Base-by-base conservation (phyloP, 75 land plant genomes). In the Adiantum capillusveneris region DNA sequence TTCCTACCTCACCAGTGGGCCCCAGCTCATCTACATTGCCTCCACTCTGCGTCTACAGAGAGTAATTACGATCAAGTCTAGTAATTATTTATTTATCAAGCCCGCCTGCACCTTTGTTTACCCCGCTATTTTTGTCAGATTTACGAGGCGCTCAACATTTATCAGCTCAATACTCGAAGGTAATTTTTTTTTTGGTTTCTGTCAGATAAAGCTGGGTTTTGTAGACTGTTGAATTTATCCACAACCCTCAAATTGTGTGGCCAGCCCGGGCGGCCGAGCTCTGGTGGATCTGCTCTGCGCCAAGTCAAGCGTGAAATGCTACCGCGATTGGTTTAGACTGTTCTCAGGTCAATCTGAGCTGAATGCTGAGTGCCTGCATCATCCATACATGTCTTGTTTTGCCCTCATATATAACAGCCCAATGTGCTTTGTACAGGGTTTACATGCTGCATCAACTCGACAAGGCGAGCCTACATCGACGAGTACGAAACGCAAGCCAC, bases 1-100 rank as follows among this genome's bases (percentile, higher is more conserved):
- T 42, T 84, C 91, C 1, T 90, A 90, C 41, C 55, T 90, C 24
- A 73, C 77, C 57, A 81, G 87, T 58, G 76, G 82, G 66, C 84
- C 63, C 1, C 76, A 85, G n/a, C 68, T 77, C 6, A 44, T 91
- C 26, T 77, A 80, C 12, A 44, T 62, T 29, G 18, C 69, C 11
- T 79, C 79, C 19, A 78, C 59, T 22, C 14, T 26, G 27, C 55
- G 28, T 2, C 25, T 53, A 1, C 55, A 53, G 29, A 53, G 24
- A 20, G 49, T 46, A 46, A 17, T n/a, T 39, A 39, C 13, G 42
- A 39, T 9, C 7, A 39, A 39, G 13, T 39, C 13, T 13, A 39
- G 13, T 9, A n/a, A n/a, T n/a, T n/a, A n/a, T n/a, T n/a, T n/a
- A n/a, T 34, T 9, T 34, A 34, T 5, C 37, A 3, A 5, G 7